These are phyloP conservation scores for Clonostachys byssicola DNA, from an alignment of 2,329 filamentous ascomycete genomes.

Conservation along the genomic window DNA sequence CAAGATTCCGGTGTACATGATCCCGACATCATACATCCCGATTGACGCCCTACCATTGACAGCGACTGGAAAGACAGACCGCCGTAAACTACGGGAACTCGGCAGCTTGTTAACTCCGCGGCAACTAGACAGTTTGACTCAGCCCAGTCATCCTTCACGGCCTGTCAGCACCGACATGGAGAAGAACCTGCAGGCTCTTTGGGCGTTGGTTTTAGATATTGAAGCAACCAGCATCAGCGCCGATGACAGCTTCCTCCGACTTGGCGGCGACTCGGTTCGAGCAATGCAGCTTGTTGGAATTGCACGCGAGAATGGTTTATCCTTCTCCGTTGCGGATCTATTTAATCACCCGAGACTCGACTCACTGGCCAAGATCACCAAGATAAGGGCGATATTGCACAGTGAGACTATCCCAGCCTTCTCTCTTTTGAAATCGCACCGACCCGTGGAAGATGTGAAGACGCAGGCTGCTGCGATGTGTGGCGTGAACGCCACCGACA, in stretches of 20 bases:
- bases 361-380: too few species aligned
- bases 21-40: slow-evolving; percentile 1
- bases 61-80: slow-evolving; percentile 4
- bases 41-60: slow-evolving; percentile 3
- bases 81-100: slow-evolving; percentile 2
- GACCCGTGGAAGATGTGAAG: too few species aligned
- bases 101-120: slow-evolving; percentile 11
- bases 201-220: slow-evolving; percentile 27
- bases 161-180: slow-evolving; percentile 2
- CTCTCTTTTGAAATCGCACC: too few species aligned
- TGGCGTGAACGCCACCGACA: too few species aligned
- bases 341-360: slow-evolving; percentile 17
- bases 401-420: too few species aligned
- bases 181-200: slow-evolving; percentile 22
- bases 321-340: not conserved
- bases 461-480: too few species aligned
- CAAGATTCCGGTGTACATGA: slow-evolving; percentile 3
- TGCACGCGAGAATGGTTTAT: not conserved
- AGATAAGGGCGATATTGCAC: too few species aligned
- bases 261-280: slow-evolving; percentile 44
- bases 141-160: not conserved
- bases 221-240: slow-evolving; percentile 24
- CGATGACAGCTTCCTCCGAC: slow-evolving; percentile 42
- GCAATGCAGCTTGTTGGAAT: slow-evolving; percentile 38
- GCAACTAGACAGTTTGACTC: slow-evolving; percentile 16